phyloP scores from a whole-genome alignment of 2,329 filamentous ascomycete genomes.

The Aspergillus hiratsukae region DNA sequence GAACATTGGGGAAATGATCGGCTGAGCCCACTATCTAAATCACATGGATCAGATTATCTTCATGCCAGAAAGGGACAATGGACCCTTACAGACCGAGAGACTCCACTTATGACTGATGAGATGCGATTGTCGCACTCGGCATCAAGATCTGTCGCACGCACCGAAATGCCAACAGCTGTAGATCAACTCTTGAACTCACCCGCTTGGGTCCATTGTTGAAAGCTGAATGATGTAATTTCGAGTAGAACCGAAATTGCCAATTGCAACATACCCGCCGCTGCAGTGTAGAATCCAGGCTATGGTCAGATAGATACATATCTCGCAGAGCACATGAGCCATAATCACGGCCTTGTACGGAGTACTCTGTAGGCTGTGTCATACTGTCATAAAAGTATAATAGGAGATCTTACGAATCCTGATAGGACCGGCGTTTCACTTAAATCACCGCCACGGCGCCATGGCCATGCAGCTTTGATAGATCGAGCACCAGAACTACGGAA shows the following conservation, averaged over 20 bases:
- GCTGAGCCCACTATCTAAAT: background rate
- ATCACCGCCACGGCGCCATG: background rate
- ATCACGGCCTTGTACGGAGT: too few species aligned
- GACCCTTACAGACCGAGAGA: background rate
- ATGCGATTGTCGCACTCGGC: background rate
- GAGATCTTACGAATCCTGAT: background rate
- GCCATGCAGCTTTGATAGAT: background rate
- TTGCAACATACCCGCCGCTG: background rate
- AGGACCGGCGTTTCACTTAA: background rate
- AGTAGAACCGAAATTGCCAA: background rate
- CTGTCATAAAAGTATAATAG: too few species aligned
- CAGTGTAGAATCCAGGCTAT: background rate
- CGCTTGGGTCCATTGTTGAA: background rate
- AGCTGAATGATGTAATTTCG: background rate
- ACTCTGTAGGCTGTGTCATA: too few species aligned
- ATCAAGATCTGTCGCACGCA: background rate
- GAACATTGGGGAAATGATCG: background rate
- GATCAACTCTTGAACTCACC: background rate
- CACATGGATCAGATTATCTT: background rate
- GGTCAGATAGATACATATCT: too few species aligned
- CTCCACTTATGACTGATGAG: background rate
- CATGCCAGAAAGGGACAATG: background rate
- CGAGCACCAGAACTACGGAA: background rate
- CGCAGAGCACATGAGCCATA: too few species aligned
- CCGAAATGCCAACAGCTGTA: background rate